Evolutionary conservation across 2,329 filamentous ascomycete genomes (phyloP).

Genomic region (Xenoacremonium recifei): DNA sequence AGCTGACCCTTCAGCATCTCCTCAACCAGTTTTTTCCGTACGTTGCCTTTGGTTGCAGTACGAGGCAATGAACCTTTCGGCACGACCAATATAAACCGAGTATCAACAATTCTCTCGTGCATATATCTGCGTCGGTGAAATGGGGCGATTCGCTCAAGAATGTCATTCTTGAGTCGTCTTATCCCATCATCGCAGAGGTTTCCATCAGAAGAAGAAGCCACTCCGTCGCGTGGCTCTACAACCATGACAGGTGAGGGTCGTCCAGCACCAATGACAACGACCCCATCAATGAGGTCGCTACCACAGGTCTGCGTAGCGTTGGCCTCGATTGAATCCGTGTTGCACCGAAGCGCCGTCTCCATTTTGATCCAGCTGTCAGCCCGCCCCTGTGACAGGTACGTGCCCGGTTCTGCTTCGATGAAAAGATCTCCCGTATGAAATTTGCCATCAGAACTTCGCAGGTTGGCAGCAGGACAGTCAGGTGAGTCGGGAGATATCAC

Average conservation of each 20-base stretch:
- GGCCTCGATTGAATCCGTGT: slow-evolving; percentile 18
- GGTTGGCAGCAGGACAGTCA: slow-evolving; percentile 11
- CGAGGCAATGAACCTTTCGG: slow-evolving; percentile 12
- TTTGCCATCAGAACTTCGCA: slow-evolving; percentile 13
- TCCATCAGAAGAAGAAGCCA: not conserved
- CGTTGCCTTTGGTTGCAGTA: slow-evolving; percentile 16
- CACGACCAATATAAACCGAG: slow-evolving; percentile 15
- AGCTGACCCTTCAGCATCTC: no score
- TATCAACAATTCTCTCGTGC: slow-evolving; percentile 17
- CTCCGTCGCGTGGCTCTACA: slow-evolving; percentile 11
- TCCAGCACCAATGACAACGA: slow-evolving; percentile 16
- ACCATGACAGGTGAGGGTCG: slow-evolving; percentile 18
- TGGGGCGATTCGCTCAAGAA: slow-evolving; percentile 13
- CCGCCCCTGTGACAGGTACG: slow-evolving; percentile 16
- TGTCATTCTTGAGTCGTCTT: slow-evolving; percentile 12
- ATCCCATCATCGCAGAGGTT: no score
- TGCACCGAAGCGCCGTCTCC: slow-evolving; percentile 16
- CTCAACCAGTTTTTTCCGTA: slow-evolving; percentile 15
- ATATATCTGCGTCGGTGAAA: slow-evolving; percentile 20
- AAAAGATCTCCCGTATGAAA: slow-evolving; percentile 25
- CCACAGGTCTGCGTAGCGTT: slow-evolving; percentile 16
- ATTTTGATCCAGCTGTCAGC: slow-evolving; percentile 27
- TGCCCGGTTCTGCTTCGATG: slow-evolving; percentile 14
- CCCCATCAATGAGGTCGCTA: slow-evolving; percentile 13
- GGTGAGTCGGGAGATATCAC: slow-evolving; percentile 9